Base-by-base conservation (phyloP, 176 grass and related monocot species). In the Paspalum notatum region DNA sequence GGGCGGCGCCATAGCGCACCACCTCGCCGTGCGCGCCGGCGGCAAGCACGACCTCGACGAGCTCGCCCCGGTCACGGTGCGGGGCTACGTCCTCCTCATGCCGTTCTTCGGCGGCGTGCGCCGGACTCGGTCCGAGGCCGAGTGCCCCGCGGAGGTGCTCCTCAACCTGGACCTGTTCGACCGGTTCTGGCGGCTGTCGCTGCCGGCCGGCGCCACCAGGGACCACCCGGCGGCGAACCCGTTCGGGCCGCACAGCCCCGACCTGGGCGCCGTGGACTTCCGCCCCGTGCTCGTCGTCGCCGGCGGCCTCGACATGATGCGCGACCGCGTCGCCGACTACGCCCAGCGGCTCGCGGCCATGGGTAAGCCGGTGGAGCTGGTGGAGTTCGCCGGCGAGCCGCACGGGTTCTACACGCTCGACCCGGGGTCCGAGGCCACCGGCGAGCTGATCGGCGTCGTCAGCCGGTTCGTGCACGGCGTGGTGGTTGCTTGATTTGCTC, bases 401-500 rank as follows among this genome's bases (percentile, higher is more conserved):
- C 95, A 98, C 50, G 92, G 95, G 26, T 98, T 98, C 90, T 98
- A 92, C 89, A 92, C 90, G 49, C 75, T 91, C 42, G 78, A 83
- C 8, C 95, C 95, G 0, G 84, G 85, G 49, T 94, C 90, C 74
- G 83, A 85, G 56, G 37, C 87, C 42, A 75, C 94, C 27, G 76
- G 83, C 45, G 62, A 92, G 82, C 80, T 97, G 22, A 92, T 97
- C 87, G 66, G 56, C 5, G 47, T 68, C 40, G 27, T 97, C 5
- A 42, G 62, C 74, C 89, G 68, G 4, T 94, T 97, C 75, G 8
- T 94, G 44, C 32, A 18, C 64, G 27, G 54, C 45, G 6, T 48
- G 16, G 60, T 20, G 21, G 10, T 12, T 10, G 55, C 27, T 42
- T 51, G 2, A 42, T 41, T 4, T 9, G 41, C 40, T 20, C 26